Evolutionary conservation across 2,329 filamentous ascomycete genomes (phyloP).

Genomic region (Fusarium guadeloupense): DNA sequence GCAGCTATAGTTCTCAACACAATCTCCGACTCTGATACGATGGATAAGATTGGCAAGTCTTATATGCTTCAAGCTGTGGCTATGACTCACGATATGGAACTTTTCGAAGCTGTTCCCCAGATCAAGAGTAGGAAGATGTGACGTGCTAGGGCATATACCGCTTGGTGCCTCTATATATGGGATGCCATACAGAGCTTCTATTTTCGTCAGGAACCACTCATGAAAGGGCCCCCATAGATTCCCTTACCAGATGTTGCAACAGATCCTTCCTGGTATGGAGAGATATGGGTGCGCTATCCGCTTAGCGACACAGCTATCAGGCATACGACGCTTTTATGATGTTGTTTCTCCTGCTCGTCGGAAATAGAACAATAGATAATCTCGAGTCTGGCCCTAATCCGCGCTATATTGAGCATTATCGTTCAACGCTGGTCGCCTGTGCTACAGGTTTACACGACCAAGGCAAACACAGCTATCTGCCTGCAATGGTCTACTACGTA

Average conservation of each 20-base stretch:
- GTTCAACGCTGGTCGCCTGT: no score
- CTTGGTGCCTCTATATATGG: neutral
- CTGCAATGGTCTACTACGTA: neutral
- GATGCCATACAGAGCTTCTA: neutral
- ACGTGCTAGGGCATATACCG: neutral
- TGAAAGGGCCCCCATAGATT: neutral
- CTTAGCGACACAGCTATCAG: no score
- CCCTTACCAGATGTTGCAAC: neutral
- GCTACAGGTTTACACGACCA: no score
- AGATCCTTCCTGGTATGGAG: neutral
- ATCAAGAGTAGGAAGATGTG: neutral
- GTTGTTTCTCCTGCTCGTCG: no score
- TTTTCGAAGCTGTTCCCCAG: neutral
- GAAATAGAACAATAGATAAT: no score
- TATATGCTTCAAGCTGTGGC: neutral
- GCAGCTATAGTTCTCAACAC: no score
- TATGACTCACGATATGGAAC: neutral
- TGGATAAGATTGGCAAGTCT: neutral
- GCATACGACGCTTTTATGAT: no score
- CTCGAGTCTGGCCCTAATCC: no score
- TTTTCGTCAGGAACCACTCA: neutral
- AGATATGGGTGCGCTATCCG: neutral
- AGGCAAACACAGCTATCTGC: neutral
- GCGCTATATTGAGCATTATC: no score
- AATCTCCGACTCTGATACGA: neutral